Conservation (phyloP, 2,329 filamentous ascomycete species). For the Cladosporium colombiae region DNA sequence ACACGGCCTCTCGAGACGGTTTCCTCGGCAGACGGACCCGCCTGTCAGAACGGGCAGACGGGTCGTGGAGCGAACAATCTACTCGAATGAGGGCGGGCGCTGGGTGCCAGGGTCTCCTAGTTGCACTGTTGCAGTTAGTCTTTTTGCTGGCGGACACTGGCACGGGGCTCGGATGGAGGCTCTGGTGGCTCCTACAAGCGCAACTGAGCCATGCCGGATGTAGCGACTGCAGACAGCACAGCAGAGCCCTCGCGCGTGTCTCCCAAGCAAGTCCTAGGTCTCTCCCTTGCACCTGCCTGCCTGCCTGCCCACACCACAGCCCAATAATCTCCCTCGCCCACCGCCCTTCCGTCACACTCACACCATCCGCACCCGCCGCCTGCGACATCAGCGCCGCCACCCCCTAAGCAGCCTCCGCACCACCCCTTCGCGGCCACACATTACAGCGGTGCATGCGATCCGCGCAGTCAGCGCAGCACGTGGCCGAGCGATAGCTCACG, state of each 20-base stretch:
- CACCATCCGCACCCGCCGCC: not conserved
- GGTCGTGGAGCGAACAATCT: not conserved
- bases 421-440: not conserved
- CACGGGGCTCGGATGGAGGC: not conserved
- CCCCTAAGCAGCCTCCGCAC: not conserved
- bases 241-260: not conserved
- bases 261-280: too few species aligned
- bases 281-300: conserved; percentile 5
- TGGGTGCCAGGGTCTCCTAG: not conserved
- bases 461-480: conserved; percentile 16
- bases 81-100: not conserved
- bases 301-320: conserved; percentile 3
- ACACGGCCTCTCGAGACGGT: conserved; percentile 1
- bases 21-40: not conserved
- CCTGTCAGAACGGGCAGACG: not conserved
- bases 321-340: conserved; percentile 1
- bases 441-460: conserved; percentile 13
- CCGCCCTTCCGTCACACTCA: not conserved
- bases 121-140: not conserved
- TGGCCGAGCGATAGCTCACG: conserved; percentile 20
- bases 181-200: not conserved
- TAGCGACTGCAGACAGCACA: not conserved
- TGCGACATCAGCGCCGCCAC: conserved; percentile 7
- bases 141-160: not conserved
- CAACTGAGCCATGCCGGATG: not conserved